Percentiles rank a stretch among this genome's conserved stretches.
Conservation (phyloP, 1,284 basidiomycete species). For the Inonotus hispidus region DNA sequence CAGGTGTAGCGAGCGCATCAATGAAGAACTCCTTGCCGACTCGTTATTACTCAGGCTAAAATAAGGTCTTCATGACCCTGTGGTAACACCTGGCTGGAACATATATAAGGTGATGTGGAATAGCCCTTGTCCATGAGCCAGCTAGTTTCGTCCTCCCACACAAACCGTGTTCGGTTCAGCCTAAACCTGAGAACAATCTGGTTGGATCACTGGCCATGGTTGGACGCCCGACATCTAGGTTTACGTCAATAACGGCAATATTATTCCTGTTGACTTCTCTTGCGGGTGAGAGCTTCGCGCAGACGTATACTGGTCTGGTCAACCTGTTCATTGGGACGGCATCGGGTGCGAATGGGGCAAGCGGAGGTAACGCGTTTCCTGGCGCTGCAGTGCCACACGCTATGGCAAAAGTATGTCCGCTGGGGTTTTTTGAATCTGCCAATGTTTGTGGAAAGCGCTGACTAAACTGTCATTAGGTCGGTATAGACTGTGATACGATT, state of each 20-base stretch:
- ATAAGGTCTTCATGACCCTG: neutral
- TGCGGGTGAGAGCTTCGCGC: neutral
- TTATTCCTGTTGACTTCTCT: neutral
- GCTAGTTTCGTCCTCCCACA: no score
- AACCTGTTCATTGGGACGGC: conserved; percentile 47
- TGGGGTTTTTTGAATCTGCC: neutral
- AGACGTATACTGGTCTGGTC: conserved; percentile 35
- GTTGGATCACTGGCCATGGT: neutral
- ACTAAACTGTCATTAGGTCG: conserved; percentile 31
- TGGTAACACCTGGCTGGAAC: neutral
- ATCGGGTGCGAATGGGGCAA: conserved; percentile 40
- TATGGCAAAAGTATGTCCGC: conserved; percentile 40
- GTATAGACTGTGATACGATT: conserved; percentile 42
- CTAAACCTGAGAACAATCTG: neutral
- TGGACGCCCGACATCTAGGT: neutral
- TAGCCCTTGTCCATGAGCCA: no score
- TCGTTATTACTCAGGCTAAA: neutral
- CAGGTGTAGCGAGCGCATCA: neutral
- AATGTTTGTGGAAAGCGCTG: neutral
- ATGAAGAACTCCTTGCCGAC: neutral
- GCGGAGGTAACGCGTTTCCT: conserved; percentile 45
- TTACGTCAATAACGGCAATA: neutral
- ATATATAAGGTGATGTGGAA: neutral
- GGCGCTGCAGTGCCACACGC: conserved; percentile 48
- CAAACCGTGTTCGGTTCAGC: no score